Conservation (phyloP, 768 basidiomycete species). For the Mycena sanguinolenta region DNA sequence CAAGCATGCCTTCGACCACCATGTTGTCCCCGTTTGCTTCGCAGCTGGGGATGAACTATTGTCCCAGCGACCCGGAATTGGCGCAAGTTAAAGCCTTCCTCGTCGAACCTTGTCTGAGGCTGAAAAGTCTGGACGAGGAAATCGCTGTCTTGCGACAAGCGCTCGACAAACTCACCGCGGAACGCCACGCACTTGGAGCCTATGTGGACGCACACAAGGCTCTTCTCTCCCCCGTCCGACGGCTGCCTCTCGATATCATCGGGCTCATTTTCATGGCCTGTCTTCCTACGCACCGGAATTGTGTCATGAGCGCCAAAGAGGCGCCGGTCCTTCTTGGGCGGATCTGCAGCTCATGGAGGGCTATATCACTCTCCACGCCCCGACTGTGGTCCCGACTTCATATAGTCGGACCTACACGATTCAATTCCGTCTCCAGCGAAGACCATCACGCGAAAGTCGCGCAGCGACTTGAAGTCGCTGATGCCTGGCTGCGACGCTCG, state of each 20-base stretch:
- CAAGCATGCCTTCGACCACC: not conserved
- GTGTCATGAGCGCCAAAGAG: constrained; percentile 8
- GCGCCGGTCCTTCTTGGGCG: constrained; percentile 46
- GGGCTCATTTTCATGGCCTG: constrained; percentile 27
- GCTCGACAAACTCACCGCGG: not conserved
- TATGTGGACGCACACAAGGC: not conserved
- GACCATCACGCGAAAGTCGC: constrained; percentile 8
- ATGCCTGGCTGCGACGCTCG: constrained; percentile 12
- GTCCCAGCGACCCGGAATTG: constrained; percentile 11
- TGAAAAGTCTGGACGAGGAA: constrained; percentile 1
- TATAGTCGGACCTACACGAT: not conserved
- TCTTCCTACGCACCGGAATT: constrained; percentile 25
- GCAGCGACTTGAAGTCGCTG: constrained; percentile 9
- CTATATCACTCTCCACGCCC: not conserved
- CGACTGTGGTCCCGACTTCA: not conserved
- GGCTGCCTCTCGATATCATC: constrained; percentile 7
- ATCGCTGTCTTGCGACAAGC: not conserved
- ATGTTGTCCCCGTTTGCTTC: constrained; percentile 16
- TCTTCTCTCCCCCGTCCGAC: not conserved
- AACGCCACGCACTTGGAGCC: not conserved
- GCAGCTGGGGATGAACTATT: constrained; percentile 15
- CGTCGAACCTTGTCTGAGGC: not conserved
- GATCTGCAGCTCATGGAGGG: constrained; percentile 37
- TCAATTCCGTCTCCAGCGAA: not conserved
- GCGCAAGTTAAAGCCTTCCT: constrained; percentile 1